phyloP scores from a whole-genome alignment of 352 stramenopile species.

The Pythium sp. region DNA sequence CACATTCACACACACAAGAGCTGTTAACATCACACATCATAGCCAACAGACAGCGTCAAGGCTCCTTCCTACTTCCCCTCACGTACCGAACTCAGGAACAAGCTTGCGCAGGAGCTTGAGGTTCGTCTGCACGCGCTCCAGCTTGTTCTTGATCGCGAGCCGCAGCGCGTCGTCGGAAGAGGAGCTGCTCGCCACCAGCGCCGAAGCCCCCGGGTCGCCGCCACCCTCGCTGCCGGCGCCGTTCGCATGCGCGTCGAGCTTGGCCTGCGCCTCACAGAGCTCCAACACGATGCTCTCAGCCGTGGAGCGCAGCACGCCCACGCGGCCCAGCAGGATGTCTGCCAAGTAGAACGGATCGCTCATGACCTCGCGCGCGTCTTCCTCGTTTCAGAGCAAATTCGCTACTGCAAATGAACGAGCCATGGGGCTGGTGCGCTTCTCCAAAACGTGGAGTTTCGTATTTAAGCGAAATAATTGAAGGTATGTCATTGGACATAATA shows the following conservation, averaged over 20 bases:
- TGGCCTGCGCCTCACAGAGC: constrained; percentile 66
- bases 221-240: background rate
- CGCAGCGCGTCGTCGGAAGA: constrained; percentile 59
- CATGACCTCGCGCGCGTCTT: constrained; percentile 32
- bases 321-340: constrained; percentile 79
- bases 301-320: constrained; percentile 80
- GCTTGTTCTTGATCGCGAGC: constrained; percentile 78
- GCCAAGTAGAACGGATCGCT: constrained; percentile 87
- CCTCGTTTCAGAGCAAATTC: background rate
- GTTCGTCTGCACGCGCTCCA: constrained; percentile 87
- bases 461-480: background rate
- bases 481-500: background rate
- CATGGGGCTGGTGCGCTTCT: background rate
- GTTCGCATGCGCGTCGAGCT: constrained; percentile 42
- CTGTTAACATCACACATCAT: background rate
- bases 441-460: background rate
- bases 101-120: constrained; percentile 81
- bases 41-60: background rate
- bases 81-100: constrained; percentile 78
- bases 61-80: background rate
- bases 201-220: constrained; percentile 11
- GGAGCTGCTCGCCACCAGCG: constrained; percentile 14
- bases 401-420: constrained; percentile 1
- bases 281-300: constrained; percentile 85
- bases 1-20: background rate